Base-by-base conservation (phyloP, 176 grass and related monocot genomes). In the Pontederia paniculata region DNA sequence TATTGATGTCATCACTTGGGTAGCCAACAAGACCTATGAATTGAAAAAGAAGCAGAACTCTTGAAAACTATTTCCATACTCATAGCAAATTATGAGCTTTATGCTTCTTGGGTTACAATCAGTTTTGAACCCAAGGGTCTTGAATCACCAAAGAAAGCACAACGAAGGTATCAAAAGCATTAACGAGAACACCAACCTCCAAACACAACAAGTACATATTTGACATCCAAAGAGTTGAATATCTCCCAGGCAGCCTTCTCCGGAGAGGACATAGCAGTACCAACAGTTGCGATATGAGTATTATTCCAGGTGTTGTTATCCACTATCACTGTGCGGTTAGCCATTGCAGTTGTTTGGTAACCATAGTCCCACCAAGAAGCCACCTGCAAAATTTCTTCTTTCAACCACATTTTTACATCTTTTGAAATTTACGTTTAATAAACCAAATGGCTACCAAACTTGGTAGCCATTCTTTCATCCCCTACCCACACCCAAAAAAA, bases 251-350 rank as follows among this genome's bases (percentile, higher is more conserved):
- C 94, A 37, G 94, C 80, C 22, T 98, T 98, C 72, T 98, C 94
- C 48, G 94, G 94, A 17, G 94, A 98, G 57, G 94, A 98, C 94
- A 98, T 98, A 21, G 94, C 94, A 17, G 94, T 98, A 53, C 94
- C 94, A 70, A 98, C 94, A 65, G 94, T 98, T 59, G 94, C 94
- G 77, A 98, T 98, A 76, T 98, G 94, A 54, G 94, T 98, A 70
- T 98, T 98, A 63, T 98, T 98, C 94, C 94, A 98, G 37, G 94
- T 99, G 62, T 99, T 99, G 70, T 99, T 99, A 67, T 99, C 87
- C 57, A 99, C 94, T 67, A 99, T 99, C 46, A 99, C 94, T 46
- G 94, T 99, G 61, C 94, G 77, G 63, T 99, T 99, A 49, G 94
- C 94, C 94, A 99, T 99, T 50, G 94, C 94, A 66, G 87, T 99